These are phyloP conservation scores for Termitomyces sp. DNA, from an alignment of 768 basidiomycete species.

Conservation along the genomic window DNA sequence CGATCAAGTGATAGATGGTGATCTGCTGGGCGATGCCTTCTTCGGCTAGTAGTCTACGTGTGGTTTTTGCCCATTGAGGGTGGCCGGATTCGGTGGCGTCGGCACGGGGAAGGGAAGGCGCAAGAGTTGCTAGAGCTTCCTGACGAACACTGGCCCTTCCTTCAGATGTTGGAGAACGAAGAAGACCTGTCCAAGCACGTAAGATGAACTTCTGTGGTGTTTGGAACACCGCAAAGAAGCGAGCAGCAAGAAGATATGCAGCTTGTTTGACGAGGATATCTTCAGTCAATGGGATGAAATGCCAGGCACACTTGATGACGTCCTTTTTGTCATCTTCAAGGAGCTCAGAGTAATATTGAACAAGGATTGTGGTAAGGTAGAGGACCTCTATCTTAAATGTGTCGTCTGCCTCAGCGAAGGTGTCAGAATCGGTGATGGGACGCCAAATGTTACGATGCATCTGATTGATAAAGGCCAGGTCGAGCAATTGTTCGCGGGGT, in stretches of 20 bases:
- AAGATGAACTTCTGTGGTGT: conserved; percentile 89
- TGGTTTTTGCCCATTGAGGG: conserved; percentile 82
- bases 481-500: conserved; percentile 57
- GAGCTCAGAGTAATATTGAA: conserved; percentile 78
- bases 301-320: conserved; percentile 91
- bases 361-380: conserved; percentile 82
- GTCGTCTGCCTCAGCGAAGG: conserved; percentile 65
- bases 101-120: conserved; percentile 69
- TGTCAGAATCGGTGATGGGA: conserved; percentile 53
- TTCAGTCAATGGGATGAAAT: conserved; percentile 69
- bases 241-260: conserved; percentile 83
- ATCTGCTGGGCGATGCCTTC: conserved; percentile 72
- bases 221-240: conserved; percentile 86
- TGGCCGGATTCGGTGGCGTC: conserved; percentile 52
- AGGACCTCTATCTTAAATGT: conserved; percentile 87
- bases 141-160: conserved; percentile 78
- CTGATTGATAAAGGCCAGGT: conserved; percentile 61
- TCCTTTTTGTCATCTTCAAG: conserved; percentile 83
- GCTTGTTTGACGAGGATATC: conserved; percentile 92
- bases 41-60: conserved; percentile 80
- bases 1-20: conserved; percentile 88
- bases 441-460: conserved; percentile 79
- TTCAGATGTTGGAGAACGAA: conserved; percentile 66
- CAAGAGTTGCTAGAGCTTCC: conserved; percentile 79
- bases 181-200: conserved; percentile 84